Evolutionary conservation across 768 basidiomycete genomes (phyloP), one percentile per base, ranked within the genome.

Genomic region (Lentinula boryana): DNA sequence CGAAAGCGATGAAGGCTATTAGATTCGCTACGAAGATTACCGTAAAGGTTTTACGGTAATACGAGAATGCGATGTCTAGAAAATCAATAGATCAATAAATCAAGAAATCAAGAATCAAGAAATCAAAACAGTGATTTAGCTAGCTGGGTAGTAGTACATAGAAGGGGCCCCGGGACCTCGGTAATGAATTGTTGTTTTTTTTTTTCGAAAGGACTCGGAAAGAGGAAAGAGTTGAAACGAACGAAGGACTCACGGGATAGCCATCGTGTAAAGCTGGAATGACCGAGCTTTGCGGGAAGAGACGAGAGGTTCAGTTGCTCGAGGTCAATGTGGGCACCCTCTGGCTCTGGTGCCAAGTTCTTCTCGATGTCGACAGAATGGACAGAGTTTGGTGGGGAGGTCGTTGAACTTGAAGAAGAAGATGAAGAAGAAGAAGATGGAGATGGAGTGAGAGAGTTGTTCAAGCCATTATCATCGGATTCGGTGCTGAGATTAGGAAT

Each of bases 21-120:
- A 84, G 65, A 68, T 85, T 85, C 33, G 75, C 70, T 51, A 74
- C 64, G 70, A 84, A 84, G 50, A 84, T 77, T 38, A 84, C 68
- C 10, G 77, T 75, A 70, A 85, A 85, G 1, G 83, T 75, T 62
- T 80, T 75, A 58, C 84, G 75, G 66, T 85, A 85, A 46, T 74
- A 69, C 15, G 76, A 70, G 68, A 77, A 60, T 2, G 49, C 38
- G 27, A 54, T 54, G 56, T 61, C 63, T 64, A 41, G n/a, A n/a
- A n/a, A n/a, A n/a, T n/a, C n/a, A n/a, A n/a, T n/a, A n/a, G n/a
- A n/a, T n/a, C n/a, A n/a, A n/a, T n/a, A n/a, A n/a, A n/a, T n/a
- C n/a, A n/a, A n/a, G n/a, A n/a, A n/a, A n/a, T n/a, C n/a, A n/a
- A n/a, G n/a, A n/a, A n/a, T n/a, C n/a, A n/a, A n/a, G n/a, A n/a